Conservation (phyloP, 2,329 filamentous ascomycete genomes). For the Stagonosporopsis rhizophila region DNA sequence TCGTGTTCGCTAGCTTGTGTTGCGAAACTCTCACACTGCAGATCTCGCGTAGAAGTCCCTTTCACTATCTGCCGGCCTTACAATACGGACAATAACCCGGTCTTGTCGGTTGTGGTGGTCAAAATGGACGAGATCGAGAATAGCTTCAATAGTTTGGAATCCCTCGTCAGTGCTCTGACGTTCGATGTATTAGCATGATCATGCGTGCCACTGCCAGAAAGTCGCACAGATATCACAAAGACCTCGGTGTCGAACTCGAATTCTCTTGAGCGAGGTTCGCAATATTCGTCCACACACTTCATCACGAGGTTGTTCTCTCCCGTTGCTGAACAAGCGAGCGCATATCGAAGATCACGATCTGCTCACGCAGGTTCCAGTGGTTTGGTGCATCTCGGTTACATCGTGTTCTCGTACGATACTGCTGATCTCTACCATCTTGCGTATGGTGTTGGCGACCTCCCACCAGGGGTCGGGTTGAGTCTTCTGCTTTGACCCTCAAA, state of each 20-base stretch:
- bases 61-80: background rate
- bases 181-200: background rate
- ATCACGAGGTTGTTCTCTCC: too few relatives aligned
- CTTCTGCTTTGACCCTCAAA: background rate
- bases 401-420: slow-evolving; percentile 7
- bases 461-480: background rate
- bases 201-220: background rate
- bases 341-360: slow-evolving; percentile 9
- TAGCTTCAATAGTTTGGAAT: too few relatives aligned
- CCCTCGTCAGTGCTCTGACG: background rate
- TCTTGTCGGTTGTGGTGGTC: background rate
- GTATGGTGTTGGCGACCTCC: background rate
- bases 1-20: background rate
- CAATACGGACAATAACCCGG: background rate
- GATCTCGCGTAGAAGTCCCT: background rate
- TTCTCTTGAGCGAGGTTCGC: background rate
- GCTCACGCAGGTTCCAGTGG: slow-evolving; percentile 7
- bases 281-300: too few relatives aligned
- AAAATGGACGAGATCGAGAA: background rate
- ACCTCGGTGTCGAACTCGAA: background rate
- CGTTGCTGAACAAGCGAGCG: background rate
- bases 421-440: slow-evolving; percentile 9
- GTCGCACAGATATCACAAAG: background rate
- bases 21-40: background rate
- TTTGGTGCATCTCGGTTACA: slow-evolving; percentile 1